Evolutionary conservation across 345 rosid species (phyloP), one percentile per base, ranked within the genome.

Genomic region (Crucihimalaya himalaica): DNA sequence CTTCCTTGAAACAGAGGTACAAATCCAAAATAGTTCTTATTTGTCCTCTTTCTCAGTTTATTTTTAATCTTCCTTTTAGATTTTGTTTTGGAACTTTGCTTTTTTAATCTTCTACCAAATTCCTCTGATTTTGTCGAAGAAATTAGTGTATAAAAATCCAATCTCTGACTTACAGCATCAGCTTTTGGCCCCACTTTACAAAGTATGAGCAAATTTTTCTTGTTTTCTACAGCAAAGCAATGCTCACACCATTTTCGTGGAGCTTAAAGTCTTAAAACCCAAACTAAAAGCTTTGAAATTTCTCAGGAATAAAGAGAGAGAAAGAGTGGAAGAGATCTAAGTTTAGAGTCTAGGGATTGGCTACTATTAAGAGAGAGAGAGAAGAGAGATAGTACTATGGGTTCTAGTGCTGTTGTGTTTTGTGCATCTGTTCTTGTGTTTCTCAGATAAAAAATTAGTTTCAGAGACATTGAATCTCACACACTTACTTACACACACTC

Each of bases 211-310:
- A 64, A 16, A 5, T n/a, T 77, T 71, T 77, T 71, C 61, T 63
- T 77, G 66, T 54, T 69, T 37, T 54, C 59, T 69, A 76, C 79
- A 76, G 75, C 66, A 65, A 69, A 56, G 68, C 72, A 70, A n/a
- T 64, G 80, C 72, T 77, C 80, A 71, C 76, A 70, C 80, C 80
- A 52, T 77, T 29, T 71, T 66, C 76, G n/a, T 71, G 72, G 75
- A 71, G 72, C 76, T 70, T 48, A 64, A 77, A 65, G 72, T 65
- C 76, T 63, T 70, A 1, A 19, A 55, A 19, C 40, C 35, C 46
- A 12, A 70, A 23, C 71, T 7, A n/a, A 47, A 70, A 64, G 75
- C 72, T 65, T 58, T 70, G 75, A 48, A 56, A 18, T 54, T 55
- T 63, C 45, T 70, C 13, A 28, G 14, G 28, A 28, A 52, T 66